Conservation (phyloP, 805 yeast species). For the Metschnikowia similis region DNA sequence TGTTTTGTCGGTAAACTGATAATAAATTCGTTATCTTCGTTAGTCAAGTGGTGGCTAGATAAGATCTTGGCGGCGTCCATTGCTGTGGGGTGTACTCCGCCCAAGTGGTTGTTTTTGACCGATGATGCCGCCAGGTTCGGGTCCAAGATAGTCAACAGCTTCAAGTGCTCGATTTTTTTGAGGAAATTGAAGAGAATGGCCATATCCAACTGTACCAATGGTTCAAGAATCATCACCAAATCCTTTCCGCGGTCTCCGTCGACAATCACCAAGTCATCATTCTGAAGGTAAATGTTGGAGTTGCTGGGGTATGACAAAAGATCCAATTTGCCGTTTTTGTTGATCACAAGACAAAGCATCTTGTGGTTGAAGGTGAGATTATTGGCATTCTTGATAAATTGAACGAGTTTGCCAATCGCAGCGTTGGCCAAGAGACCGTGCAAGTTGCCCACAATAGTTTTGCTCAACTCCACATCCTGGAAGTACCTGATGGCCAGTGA, state of each 20-base stretch:
- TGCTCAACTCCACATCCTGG: slow-evolving; percentile 27
- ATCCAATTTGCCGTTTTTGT: slow-evolving; percentile 66
- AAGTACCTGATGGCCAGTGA: slow-evolving; percentile 52
- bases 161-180: slow-evolving; percentile 67
- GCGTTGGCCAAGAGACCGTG: slow-evolving; percentile 25
- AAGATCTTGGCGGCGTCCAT: slow-evolving; percentile 34
- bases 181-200: slow-evolving; percentile 71
- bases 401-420: slow-evolving; percentile 27
- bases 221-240: slow-evolving; percentile 67
- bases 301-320: slow-evolving; percentile 62
- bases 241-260: slow-evolving; percentile 87
- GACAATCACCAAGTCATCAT: slow-evolving; percentile 66
- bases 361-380: slow-evolving; percentile 40
- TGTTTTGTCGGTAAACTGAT: slow-evolving; percentile 72
- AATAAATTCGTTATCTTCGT: slow-evolving; percentile 57
- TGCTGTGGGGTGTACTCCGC: slow-evolving; percentile 38
- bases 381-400: slow-evolving; percentile 38
- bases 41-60: slow-evolving; percentile 28
- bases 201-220: slow-evolving; percentile 55
- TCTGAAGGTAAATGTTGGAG: slow-evolving; percentile 54
- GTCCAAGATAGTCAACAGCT: slow-evolving; percentile 41
- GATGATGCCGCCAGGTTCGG: slow-evolving; percentile 16
- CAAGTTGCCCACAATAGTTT: slow-evolving; percentile 24
- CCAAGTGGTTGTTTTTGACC: slow-evolving; percentile 21
- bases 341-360: slow-evolving; percentile 45